Evolutionary conservation across 2,329 filamentous ascomycete species (phyloP), one percentile per base, ranked within the genome.

Genomic region (Colletotrichum sp.): DNA sequence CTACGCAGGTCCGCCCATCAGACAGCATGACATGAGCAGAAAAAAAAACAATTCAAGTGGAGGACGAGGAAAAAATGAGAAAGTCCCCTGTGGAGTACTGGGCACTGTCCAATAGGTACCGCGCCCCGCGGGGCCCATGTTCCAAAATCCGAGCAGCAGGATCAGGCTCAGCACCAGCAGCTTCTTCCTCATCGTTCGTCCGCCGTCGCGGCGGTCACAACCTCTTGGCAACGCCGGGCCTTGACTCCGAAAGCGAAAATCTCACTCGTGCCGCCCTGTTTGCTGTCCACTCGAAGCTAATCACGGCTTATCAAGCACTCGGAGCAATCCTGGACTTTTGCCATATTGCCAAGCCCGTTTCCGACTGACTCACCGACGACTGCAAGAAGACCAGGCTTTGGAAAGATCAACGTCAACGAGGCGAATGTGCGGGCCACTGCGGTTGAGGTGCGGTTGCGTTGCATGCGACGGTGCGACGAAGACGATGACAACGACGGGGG

Each of bases 231-330:
- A 30, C 25, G 16, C 68, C 68, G 60, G 58, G 43, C 58, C 39
- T 65, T 28, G 6, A 67, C 15, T 66, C 48, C 64, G 48, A 48
- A 43, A 58, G 22, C 27, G 15, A 12, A 18, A 55, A 66, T 56
- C 62, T 71, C 34, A 10, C 32, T 58, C 32, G 43, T 27, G n/a
- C 12, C 30, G 32, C 18, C 28, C 43, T 12, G 32, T n/a, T 15
- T 30, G 25, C 25, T 16, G n/a, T 48, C 25, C 13, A 36, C 30
- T 22, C 7, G 39, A 13, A 25, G 6, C n/a, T 48, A 32, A 43
- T 61, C 62, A 10, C 6, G 18, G 64, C 64, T 72, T 52, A 72
- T 70, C 71, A 74, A 74, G 66, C 66, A 64, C 10, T 32, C 58
- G 58, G 66, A 22, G 32, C n/a, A 70, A 43, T 5, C 39, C 34